Percentiles rank a stretch among this genome's conserved stretches.
phyloP scores from a whole-genome alignment of 2,329 filamentous ascomycete genomes.

The Diaporthe destruens region DNA sequence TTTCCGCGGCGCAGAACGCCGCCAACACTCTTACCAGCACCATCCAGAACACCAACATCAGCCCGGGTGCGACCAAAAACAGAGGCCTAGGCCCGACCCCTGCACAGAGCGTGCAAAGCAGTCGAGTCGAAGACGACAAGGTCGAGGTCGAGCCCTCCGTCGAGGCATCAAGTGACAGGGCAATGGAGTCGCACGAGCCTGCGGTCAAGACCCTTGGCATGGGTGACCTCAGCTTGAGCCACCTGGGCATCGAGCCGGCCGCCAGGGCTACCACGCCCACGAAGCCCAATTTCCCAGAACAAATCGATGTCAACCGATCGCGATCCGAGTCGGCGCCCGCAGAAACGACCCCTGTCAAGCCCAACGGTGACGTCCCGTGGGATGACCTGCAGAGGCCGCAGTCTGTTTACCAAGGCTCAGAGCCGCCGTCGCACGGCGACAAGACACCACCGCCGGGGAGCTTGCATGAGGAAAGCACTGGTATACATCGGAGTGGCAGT shows the following conservation, averaged over 20 bases:
- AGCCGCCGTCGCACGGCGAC: conserved; percentile 64
- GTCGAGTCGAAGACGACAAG: conserved; percentile 49
- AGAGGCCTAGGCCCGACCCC: conserved; percentile 25
- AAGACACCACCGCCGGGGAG: conserved; percentile 76
- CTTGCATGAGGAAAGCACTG: conserved; percentile 72
- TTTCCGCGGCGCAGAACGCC: conserved; percentile 93
- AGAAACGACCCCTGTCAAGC: conserved; percentile 52
- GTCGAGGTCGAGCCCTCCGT: conserved; percentile 60
- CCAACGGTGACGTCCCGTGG: conserved; percentile 52
- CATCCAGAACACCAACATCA: conserved; percentile 74
- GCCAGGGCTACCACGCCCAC: conserved; percentile 68
- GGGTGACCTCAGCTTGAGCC: conserved; percentile 89
- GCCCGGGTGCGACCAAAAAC: conserved; percentile 59
- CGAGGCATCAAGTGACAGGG: conserved; percentile 54
- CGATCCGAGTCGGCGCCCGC: conserved; percentile 72
- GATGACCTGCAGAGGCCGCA: conserved; percentile 57
- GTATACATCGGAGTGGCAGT: conserved; percentile 74
- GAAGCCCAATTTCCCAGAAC: conserved; percentile 66
- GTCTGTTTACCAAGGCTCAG: conserved; percentile 58
- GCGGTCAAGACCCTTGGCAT: conserved; percentile 90
- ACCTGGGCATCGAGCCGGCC: conserved; percentile 82
- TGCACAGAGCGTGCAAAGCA: conserved; percentile 43
- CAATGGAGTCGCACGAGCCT: conserved; percentile 72
- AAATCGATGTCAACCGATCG: conserved; percentile 56
- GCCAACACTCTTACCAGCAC: conserved; percentile 81